Evolutionary conservation across 176 grass and related monocot genomes (phyloP).

Genomic region (Musa itinerans): DNA sequence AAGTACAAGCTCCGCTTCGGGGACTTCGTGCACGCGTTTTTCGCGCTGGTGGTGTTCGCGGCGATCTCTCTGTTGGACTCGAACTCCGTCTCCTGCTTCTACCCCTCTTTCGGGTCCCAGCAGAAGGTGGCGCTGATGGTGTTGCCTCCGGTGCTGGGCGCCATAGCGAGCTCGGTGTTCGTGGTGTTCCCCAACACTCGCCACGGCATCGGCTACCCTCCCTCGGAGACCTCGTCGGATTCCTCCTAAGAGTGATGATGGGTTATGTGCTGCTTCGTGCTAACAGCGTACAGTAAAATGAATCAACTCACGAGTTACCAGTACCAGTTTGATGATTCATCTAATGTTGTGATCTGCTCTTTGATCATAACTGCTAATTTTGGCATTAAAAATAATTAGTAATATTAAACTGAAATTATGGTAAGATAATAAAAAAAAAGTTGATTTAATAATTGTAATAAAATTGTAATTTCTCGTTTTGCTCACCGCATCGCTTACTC

Average conservation of each 20-base stretch:
- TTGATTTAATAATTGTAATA: no score
- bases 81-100: constrained; percentile 40
- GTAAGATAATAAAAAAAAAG: no score
- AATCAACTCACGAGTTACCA: no score
- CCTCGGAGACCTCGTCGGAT: not conserved
- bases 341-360: no score
- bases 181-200: constrained; percentile 41
- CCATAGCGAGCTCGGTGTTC: constrained; percentile 50
- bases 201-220: constrained; percentile 41
- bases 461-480: no score
- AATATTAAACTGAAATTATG: no score
- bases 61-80: constrained; percentile 31
- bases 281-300: no score
- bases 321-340: no score
- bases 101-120: constrained; percentile 25
- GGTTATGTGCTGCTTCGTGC: no score
- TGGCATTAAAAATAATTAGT: no score
- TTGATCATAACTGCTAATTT: no score
- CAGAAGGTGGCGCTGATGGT: constrained; percentile 37
- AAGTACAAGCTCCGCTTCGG: constrained; percentile 26
- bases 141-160: constrained; percentile 30
- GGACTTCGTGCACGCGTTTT: constrained; percentile 47
- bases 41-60: constrained; percentile 44
- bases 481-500: no score
- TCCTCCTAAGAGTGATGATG: not conserved